Evolutionary conservation across 805 yeast genomes (phyloP), one percentile per base, ranked within the genome.

Genomic region (Scheffersomyces ergatensis): DNA sequence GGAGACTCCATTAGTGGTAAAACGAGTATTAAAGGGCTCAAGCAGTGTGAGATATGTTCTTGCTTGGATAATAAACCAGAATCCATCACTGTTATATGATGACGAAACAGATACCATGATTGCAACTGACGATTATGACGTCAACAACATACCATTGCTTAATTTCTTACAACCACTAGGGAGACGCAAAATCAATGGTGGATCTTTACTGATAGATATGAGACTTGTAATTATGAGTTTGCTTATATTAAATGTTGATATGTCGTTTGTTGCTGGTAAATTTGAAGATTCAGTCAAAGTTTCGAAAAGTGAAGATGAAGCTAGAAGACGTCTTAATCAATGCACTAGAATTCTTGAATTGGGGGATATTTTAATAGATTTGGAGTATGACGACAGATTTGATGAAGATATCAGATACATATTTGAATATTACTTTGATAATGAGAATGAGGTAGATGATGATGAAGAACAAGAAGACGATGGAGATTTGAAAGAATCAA

Each of bases 131-230:
- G 50, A 51, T 19, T 51, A 52, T 15, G 93, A 85, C 54, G 62
- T 82, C 19, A 62, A 70, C 39, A 81, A 78, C 49, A 80, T 80
- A 49, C 70, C 86, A 8, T 64, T 84, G 18, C 57, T 75, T 27
- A 72, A 79, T 39, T 84, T 81, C 53, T 70, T 80, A 69, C 79
- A 82, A 16, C 89, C 90, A 2, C 74, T 79, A 61, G 85, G 83
- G 1, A 65, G 90, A 45, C 74, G 77, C 40, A 55, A 58, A 13
- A 58, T 72, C 16, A 78, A 82, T 16, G 73, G 74, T 38, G 90
- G 92, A 3, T 72, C 84, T 0, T 55, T 83, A 23, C 68, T 62
- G 51, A 72, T 78, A 3, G 87, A 82, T 54, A 71, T 80, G 54
- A 67, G 83, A 48, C 67, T 79, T 37, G 76, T 78, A 42, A 75